Base-by-base conservation (phyloP, 2,329 filamentous ascomycete species). In the Pseudopithomyces maydicus region DNA sequence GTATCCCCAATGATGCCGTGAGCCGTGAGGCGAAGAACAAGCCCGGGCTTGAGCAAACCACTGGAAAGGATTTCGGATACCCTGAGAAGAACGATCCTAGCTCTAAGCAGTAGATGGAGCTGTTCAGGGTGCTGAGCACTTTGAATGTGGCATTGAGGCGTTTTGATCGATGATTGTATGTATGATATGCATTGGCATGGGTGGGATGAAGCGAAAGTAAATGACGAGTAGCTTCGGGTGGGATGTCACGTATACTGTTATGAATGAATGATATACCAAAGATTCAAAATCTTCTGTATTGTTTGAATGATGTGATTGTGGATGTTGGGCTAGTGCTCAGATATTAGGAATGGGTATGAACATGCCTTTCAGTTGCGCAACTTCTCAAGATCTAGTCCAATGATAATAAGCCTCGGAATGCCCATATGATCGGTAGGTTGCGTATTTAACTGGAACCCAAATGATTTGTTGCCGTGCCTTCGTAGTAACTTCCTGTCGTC, bases 1-100 rank as follows among this genome's bases (percentile, higher is more conserved):
- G 80, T 2, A 75, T 85, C 20, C 86, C 87, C 17, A 84, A 84
- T 71, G 88, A 90, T 73, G 86, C 85, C 44, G 78, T 79, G n/a
- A 73, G 79, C 15, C 76, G 79, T 49, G 84, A 80, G 62, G 66
- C 72, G 51, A 79, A 77, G 73, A 53, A 76, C 54, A 76, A 78
- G 65, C 47, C 65, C n/a, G 75, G 74, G 20, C 65, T 80, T 32
- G 73, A 60, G 52, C 62, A 80, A 47, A 82, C 79, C 20, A 76
- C 77, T 5, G 64, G 67, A 49, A 69, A 76, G 70, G 76, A 78
- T 58, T 77, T 78, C 46, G 77, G 77, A 47, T 78, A 79, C 59
- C 75, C 77, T 15, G 52, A 70, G 51, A 77, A 78, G 72, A 77
- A 64, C 54, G 77, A 79, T 55, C 76, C 76, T 22, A 67, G 69